Base-by-base conservation (phyloP, 208 protist genomes). In the Angomonas deanei region DNA sequence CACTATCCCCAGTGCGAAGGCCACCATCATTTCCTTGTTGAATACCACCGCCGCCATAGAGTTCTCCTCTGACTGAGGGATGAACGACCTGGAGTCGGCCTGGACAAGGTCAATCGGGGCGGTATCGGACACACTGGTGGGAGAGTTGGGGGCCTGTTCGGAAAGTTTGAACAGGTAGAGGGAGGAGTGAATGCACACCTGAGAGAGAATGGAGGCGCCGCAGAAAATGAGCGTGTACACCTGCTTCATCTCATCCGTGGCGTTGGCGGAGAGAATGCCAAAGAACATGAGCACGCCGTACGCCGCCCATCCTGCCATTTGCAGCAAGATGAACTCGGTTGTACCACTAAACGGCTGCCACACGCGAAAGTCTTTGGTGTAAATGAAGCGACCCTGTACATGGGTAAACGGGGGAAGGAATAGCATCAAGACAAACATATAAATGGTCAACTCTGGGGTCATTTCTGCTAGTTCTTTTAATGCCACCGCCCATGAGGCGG, bases 151-250 rank as follows among this genome's bases (percentile, higher is more conserved):
- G 36, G 36, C 11, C 36, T n/a, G 36, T 42, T 59, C 11, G 2
- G 13, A 32, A 5, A 30, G 5, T 6, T 31, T 3, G 46, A 93
- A 90, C 21, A 79, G 19, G 60, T 78, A 60, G 31, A 93, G 70
- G 11, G 87, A 88, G 13, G 72, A 64, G 68, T 93, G 87, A 31
- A 91, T 75, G 47, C 83, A 75, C 15, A 80, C 58, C 63, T 93
- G 87, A 24, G 87, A 74, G 24, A 91, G 61, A 5, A 82, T 58
- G 0, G 78, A 52, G 33, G 71, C 63, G 2, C 78, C 69, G 17
- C 72, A 52, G 34, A 84, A 68, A n/a, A 93, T 57, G 15, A 81
- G 47, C 64, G 87, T 65, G 11, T 64, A 70, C 39, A 74, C 72
- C 46, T 64, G 36, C 60, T 68, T 66, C 33, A 50, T 23, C 23